Conservation (phyloP, 177 flowering plant genomes). For the Telopea speciosissima region DNA sequence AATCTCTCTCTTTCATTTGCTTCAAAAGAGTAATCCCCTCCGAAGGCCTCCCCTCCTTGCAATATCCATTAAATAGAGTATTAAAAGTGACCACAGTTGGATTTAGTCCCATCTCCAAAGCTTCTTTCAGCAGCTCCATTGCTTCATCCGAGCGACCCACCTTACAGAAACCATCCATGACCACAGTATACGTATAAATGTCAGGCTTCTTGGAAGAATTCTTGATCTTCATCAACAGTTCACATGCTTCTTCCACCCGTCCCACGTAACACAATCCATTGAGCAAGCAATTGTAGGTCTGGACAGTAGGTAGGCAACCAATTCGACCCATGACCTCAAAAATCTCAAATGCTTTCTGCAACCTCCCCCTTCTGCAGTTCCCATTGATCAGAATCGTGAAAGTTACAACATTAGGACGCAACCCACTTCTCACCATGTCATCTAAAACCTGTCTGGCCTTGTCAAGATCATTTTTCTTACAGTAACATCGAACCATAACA, state of each 20-base stretch:
- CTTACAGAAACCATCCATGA: conserved; percentile 91
- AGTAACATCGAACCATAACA: conserved; percentile 38
- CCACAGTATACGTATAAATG: conserved; percentile 62
- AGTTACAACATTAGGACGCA: conserved; percentile 43
- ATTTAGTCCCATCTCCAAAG: conserved; percentile 42
- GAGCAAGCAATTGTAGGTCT: conserved; percentile 65
- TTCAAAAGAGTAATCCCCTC: conserved; percentile 49
- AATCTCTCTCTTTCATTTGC: conserved; percentile 48
- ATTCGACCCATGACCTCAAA: conserved; percentile 43
- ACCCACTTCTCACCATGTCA: conserved; percentile 50
- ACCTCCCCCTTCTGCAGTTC: conserved; percentile 50
- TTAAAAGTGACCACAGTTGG: conserved; percentile 68
- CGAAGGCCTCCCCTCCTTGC: conserved; percentile 69
- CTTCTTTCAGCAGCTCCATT: conserved; percentile 63
- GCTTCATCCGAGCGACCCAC: conserved; percentile 82
- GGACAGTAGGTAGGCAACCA: conserved; percentile 48
- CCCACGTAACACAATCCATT: conserved; percentile 86
- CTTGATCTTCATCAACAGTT: conserved; percentile 47
- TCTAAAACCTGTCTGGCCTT: conserved; percentile 40
- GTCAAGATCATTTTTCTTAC: conserved; percentile 37
- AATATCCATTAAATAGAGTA: conserved; percentile 68
- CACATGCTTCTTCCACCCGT: conserved; percentile 65
- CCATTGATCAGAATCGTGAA: conserved; percentile 48
- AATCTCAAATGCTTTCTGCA: conserved; percentile 53
- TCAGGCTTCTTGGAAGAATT: conserved; percentile 41